Evolutionary conservation across 495 filamentous ascomycete species (phyloP).

Genomic region (Aspergillus biplanus): DNA sequence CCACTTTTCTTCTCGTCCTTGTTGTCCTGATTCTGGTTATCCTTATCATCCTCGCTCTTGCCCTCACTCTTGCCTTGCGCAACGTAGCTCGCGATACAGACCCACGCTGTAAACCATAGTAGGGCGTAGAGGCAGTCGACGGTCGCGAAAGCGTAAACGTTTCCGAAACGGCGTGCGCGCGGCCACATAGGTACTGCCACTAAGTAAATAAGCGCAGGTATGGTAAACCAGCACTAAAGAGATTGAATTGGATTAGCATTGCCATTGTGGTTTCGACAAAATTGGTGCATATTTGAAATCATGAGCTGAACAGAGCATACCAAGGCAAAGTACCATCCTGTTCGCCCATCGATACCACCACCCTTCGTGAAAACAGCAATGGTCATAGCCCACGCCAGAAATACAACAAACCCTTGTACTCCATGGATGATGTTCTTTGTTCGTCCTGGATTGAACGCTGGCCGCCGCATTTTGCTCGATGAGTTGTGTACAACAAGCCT

Average conservation of each 20-base stretch:
- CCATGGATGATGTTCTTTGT: constrained; percentile 55
- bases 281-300: neutral
- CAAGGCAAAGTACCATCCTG: constrained; percentile 76
- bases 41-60: constrained; percentile 27
- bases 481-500: constrained; percentile 8
- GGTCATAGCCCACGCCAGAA: constrained; percentile 72
- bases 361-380: constrained; percentile 72
- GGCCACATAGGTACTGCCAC: constrained; percentile 81
- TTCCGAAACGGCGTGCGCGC: constrained; percentile 76
- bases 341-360: constrained; percentile 66
- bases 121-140: constrained; percentile 75
- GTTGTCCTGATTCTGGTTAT: constrained; percentile 24
- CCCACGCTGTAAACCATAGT: constrained; percentile 85
- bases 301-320: constrained; percentile 46
- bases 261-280: neutral
- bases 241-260: constrained; percentile 23
- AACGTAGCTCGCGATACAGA: constrained; percentile 74
- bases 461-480: constrained; percentile 32
- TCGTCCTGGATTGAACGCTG: constrained; percentile 45
- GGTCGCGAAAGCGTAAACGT: constrained; percentile 78
- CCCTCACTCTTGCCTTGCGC: constrained; percentile 51
- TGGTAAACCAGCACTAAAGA: constrained; percentile 77
- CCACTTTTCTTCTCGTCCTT: constrained; percentile 34
- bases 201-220: constrained; percentile 83
- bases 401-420: constrained; percentile 65